phyloP scores from a whole-genome alignment of 2,329 filamentous ascomycete species.

The Calonectria henricotiae region DNA sequence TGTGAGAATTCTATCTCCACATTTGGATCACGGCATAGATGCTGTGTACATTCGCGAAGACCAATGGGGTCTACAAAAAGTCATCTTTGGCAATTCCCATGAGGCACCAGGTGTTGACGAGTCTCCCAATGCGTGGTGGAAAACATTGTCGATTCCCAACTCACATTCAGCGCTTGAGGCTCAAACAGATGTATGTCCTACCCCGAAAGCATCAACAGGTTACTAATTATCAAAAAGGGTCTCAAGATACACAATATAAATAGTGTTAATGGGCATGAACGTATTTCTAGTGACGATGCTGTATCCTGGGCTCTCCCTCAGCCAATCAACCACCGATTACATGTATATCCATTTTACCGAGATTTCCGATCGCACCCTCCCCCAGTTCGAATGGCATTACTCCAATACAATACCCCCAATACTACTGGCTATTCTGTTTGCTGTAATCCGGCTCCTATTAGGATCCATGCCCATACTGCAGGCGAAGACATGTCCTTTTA shows the following conservation, averaged over 20 bases:
- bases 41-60: slow-evolving; percentile 16
- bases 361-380: background rate
- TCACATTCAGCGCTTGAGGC: background rate
- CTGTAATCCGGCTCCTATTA: background rate
- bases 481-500: background rate
- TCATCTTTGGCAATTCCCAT: background rate
- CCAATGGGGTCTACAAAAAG: slow-evolving; percentile 2
- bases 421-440: slow-evolving; percentile 16
- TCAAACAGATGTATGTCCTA: background rate
- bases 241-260: background rate
- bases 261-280: background rate
- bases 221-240: background rate
- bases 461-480: background rate
- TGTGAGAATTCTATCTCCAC: background rate
- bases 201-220: background rate
- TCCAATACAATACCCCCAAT: background rate
- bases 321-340: background rate
- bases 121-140: slow-evolving; percentile 23
- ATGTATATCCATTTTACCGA: background rate
- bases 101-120: background rate
- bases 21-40: background rate
- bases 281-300: background rate
- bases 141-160: background rate
- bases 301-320: slow-evolving; percentile 9
- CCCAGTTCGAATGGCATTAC: background rate